Evolutionary conservation across 495 filamentous ascomycete species (phyloP), one percentile per base, ranked within the genome.

Genomic region (Chaetomium cochliodes): DNA sequence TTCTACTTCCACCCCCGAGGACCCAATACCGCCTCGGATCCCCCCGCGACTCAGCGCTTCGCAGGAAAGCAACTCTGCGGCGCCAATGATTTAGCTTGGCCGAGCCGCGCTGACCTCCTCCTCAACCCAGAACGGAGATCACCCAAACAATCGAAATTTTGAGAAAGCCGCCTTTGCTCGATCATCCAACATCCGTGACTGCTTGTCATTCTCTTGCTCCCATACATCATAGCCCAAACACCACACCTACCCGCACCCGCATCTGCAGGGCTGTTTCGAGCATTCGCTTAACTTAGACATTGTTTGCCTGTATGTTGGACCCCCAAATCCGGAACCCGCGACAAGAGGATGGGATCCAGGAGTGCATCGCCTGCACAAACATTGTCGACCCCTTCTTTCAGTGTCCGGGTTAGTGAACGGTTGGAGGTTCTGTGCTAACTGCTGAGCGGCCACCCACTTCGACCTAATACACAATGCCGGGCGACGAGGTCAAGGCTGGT

Each of bases 401-500:
- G 9, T 22, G 22, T 18, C 20, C 46, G 26, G 22, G 16, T 13
- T 52, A 44, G 20, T n/a, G 16, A 16, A 42, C 62, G 2, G 25
- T 51, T 22, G 22, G 51, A 33, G 15, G 1, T 37, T 59, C 18
- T 26, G 33, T 23, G 37, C 55, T 65, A 41, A 63, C 60, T 58
- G 47, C 58, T 52, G n/a, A 46, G 52, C 49, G n/a, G 56, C 39
- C 46, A 54, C 30, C 41, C 18, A 63, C 39, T 37, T 41, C 52
- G 13, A 67, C 37, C 25, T 5, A 2, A 47, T 5, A 2, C 63
- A 73, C 52, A 20, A 76, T 76, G 73, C 62, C 67, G 23, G 63
- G 16, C 67, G 73, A 73, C 62, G 72, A 76, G 44, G 18, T 25
- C 16, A 73, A 68, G 67, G 52, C 59, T 7, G 30, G 56, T 49